These are phyloP conservation scores for Cladosporium sp. DNA, from an alignment of 2,329 filamentous ascomycete genomes.

Conservation along the genomic window DNA sequence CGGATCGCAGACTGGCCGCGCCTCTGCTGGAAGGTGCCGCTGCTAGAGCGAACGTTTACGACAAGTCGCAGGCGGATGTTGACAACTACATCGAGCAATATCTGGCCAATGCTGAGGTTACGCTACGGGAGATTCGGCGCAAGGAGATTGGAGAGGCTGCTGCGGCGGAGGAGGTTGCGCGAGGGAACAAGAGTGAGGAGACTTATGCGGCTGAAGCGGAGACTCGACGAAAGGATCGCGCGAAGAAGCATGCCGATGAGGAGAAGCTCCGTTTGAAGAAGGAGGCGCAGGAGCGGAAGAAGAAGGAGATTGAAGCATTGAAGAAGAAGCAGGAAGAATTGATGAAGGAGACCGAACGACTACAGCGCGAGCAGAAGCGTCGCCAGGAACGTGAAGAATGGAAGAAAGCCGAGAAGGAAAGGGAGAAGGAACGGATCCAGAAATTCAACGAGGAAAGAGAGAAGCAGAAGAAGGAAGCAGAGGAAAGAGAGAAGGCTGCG, in stretches of 20 bases:
- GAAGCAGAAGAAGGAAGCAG: constrained; percentile 35
- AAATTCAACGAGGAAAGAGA: constrained; percentile 48
- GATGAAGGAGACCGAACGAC: constrained; percentile 37
- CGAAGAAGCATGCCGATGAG: constrained; percentile 58
- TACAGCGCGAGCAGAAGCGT: constrained; percentile 46
- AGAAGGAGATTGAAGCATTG: constrained; percentile 46
- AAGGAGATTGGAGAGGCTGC: constrained; percentile 66
- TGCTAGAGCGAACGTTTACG: constrained; percentile 72
- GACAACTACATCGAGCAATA: constrained; percentile 63
- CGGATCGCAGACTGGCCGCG: constrained; percentile 69
- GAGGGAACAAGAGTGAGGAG: constrained; percentile 68
- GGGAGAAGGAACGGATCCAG: constrained; percentile 52
- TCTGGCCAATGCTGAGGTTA: constrained; percentile 61
- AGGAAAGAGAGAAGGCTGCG: constrained; percentile 50
- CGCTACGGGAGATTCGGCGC: constrained; percentile 64
- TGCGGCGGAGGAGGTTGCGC: constrained; percentile 60
- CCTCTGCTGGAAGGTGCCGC: constrained; percentile 74
- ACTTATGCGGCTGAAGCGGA: constrained; percentile 67
- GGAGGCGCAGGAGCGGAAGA: constrained; percentile 59
- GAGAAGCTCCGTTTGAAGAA: constrained; percentile 55
- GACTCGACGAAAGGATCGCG: constrained; percentile 56
- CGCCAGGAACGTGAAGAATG: constrained; percentile 47
- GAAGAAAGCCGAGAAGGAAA: constrained; percentile 43
- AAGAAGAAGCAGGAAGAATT: constrained; percentile 46
- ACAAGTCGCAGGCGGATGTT: constrained; percentile 64